Base-by-base conservation (phyloP, 371 early-diverging fungal species). In the Synchytrium microbalum region DNA sequence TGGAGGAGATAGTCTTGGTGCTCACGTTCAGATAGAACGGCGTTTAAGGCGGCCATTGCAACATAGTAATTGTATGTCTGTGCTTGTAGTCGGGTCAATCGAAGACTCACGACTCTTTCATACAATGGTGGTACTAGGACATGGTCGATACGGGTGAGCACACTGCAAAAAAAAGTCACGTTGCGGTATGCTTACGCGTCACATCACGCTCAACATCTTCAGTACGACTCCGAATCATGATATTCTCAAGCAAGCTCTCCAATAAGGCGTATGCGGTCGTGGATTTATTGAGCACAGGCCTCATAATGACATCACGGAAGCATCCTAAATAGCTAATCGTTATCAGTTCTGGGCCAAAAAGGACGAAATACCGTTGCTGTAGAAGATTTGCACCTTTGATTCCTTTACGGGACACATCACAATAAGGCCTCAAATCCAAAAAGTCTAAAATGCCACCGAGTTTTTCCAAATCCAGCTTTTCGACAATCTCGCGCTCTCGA, bases 1-100 rank as follows among this genome's bases (percentile, higher is more conserved):
- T 86, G 85, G 64, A 88, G 88, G 30, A 88, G 76, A 67, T 89
- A 89, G 67, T 91, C 91, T 19, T 77, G 73, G 10, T 83, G 85
- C 23, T 62, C 72, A 16, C 85, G 74, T 61, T 84, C 73, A 0
- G 85, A 79, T 28, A 84, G 67, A 14, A 89, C 77, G 0, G 87
- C 84, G 67, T 89, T 91, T 28, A 87, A 67, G 25, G 79, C 80
- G 52, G 88, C 83, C 62, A 84, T 73, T 0, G 84, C 81, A 19
- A 88, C 74, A 53, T 84, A 73, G 26, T 82, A 75, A 66, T 89
- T 88, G 67, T 88, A 78, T 2, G 83, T 78, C 60, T 86, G 61
- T 59, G 79, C 72, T 63, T 89, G 88, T 53, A 77, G 79, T 55
- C 73, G 75, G 10, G 80, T 84, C 56, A 88, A 80, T n/a, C 73